Evolutionary conservation across 176 grass and related monocot genomes (phyloP).

Genomic region (Zizania latifolia): DNA sequence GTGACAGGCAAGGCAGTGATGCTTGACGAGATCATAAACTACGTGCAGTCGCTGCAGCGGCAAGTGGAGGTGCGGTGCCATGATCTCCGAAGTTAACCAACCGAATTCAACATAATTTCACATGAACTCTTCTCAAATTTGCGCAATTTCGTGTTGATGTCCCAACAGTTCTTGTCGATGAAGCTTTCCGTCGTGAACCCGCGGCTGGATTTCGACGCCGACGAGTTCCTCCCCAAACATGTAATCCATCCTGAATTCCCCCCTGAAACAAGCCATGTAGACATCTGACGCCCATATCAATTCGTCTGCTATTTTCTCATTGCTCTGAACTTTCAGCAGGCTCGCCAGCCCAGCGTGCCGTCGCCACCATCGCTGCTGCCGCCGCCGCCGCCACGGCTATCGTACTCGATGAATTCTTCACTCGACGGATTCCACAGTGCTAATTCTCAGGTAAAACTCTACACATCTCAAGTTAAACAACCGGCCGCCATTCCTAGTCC

Average conservation of each 20-base stretch:
- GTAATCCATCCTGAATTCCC: slow-evolving; percentile 4
- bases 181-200: slow-evolving; percentile 55
- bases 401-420: slow-evolving; percentile 26
- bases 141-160: too few relatives aligned
- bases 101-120: neutral
- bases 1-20: slow-evolving; percentile 71
- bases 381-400: neutral
- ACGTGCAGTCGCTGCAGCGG: slow-evolving; percentile 63
- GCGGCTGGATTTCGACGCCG: slow-evolving; percentile 27
- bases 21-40: slow-evolving; percentile 85
- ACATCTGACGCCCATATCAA: neutral
- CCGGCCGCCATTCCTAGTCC: neutral
- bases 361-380: neutral
- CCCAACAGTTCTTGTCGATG: slow-evolving; percentile 63
- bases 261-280: neutral
- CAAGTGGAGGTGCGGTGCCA: slow-evolving; percentile 49
- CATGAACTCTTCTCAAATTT: neutral
- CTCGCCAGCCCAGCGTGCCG: neutral
- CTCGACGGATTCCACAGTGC: too few relatives aligned
- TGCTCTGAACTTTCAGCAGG: neutral
- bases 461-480: neutral
- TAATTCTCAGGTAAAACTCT: slow-evolving; percentile 34
- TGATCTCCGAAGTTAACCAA: neutral
- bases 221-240: slow-evolving; percentile 39
- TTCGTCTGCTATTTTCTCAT: neutral